Percentiles rank a stretch among this genome's conserved stretches.
These are phyloP conservation scores for Eucalyptus curtisii DNA, from an alignment of 345 rosid species.

Conservation along the genomic window DNA sequence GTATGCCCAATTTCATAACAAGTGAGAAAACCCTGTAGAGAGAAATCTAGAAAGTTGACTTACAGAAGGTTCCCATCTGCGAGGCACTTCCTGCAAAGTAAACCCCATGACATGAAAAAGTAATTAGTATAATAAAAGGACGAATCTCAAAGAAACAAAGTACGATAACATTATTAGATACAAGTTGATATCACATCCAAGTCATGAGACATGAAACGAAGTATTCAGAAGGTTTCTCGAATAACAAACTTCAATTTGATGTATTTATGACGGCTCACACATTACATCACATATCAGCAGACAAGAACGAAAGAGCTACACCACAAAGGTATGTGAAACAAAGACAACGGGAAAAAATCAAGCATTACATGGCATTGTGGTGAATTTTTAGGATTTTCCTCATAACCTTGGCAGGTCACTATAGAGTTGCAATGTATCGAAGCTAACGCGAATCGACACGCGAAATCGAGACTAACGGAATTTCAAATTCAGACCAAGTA, in stretches of 20 bases:
- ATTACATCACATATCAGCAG: background rate
- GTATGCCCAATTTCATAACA: background rate
- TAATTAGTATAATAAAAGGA: background rate
- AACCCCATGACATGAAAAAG: background rate
- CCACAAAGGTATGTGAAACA: background rate
- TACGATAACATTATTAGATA: background rate
- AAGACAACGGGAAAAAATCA: background rate
- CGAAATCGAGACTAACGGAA: background rate
- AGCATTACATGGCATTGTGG: background rate
- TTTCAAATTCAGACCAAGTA: background rate
- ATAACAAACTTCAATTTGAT: background rate
- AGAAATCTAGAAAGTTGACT: conserved; percentile 9
- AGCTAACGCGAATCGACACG: background rate
- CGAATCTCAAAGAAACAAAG: background rate
- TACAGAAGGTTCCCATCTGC: conserved; percentile 82
- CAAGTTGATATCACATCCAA: background rate
- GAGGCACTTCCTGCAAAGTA: conserved; percentile 48
- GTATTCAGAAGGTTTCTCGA: background rate
- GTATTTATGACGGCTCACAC: background rate
- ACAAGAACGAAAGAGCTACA: background rate
- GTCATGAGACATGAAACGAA: background rate
- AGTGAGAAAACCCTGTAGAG: background rate
- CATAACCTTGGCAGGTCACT: background rate
- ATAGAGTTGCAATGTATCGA: background rate
- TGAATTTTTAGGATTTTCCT: background rate